Evolutionary conservation across 805 yeast species (phyloP), one percentile per base, ranked within the genome.

Genomic region (Priceomyces medius): DNA sequence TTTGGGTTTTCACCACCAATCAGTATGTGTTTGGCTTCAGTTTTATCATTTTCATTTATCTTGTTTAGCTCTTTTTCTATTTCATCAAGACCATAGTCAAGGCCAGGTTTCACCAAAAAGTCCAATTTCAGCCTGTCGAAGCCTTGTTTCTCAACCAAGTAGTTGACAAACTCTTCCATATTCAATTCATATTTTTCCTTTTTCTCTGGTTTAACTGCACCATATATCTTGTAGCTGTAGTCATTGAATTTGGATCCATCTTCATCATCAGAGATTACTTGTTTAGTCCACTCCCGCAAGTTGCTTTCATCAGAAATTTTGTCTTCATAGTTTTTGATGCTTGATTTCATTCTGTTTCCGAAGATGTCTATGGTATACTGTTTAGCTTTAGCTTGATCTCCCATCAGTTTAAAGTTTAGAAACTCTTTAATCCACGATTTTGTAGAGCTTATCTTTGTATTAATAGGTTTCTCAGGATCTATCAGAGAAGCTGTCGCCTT

Each of bases 31-130:
- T n/a, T 43, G 38, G 38, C 37, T 27, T 27, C 46, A 14, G 28
- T 42, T 39, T 26, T 20, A 17, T 31, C 36, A 5, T 36, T 21
- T 4, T 60, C 59, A 14, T 50, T 55, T 39, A 68, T 57, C 33
- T 52, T 61, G 19, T 65, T 49, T 39, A 68, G 57, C 48, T 66
- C 71, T 21, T 48, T 43, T 38, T 69, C 72, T 33, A 69, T 68
- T 38, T 66, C 64, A 7, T 62, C 64, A n/a, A 59, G 49, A 4
- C 71, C 71, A 45, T 63, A 57, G 48, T 68, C 70, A 37, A 66
- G 45, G 20, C 58, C 51, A n/a, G 43, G 46, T 12, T 46, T 47
- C 34, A 44, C 49, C 24, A 67, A 53, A 41, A 64, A 63, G 19
- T 48, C 50, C 40, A 67, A 54, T 36, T 64, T 66, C 9, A 46